Percentiles rank a stretch among this genome's conserved stretches.
Conservation (phyloP, 352 stramenopile species). For the Phytophthora pluvialis region DNA sequence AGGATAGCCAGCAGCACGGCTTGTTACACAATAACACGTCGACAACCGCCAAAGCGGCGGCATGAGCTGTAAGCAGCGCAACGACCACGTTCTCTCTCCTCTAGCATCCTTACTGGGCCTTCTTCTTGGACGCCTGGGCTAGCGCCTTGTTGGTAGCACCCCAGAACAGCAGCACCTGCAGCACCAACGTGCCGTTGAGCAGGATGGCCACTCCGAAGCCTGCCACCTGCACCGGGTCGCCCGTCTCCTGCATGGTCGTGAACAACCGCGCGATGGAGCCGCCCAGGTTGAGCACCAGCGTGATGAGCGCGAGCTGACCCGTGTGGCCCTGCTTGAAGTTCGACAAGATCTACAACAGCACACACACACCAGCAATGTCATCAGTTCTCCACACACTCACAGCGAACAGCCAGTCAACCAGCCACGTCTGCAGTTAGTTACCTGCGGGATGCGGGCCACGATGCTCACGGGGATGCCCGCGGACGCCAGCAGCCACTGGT, state of each 20-base stretch:
- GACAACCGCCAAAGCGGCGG: constrained; percentile 28
- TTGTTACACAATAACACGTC: constrained; percentile 31
- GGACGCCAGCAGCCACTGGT: constrained; percentile 78
- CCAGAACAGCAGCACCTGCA: constrained; percentile 87
- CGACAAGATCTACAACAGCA: constrained; percentile 66
- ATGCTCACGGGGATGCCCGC: constrained; percentile 82
- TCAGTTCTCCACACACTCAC: constrained; percentile 1
- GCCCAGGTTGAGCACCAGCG: constrained; percentile 83
- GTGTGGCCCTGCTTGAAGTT: constrained; percentile 92
- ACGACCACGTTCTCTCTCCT: neutral
- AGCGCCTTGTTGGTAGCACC: constrained; percentile 80
- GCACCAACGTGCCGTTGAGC: constrained; percentile 80
- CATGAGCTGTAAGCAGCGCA: constrained; percentile 11
- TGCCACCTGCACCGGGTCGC: constrained; percentile 71
- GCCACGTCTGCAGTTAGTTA: constrained; percentile 21
- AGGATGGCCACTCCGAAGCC: constrained; percentile 76
- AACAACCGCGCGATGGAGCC: constrained; percentile 86
- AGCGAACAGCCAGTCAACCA: neutral
- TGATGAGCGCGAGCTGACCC: constrained; percentile 88
- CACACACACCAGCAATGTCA: constrained; percentile 11
- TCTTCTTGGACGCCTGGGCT: constrained; percentile 66
- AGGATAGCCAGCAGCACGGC: constrained; percentile 36
- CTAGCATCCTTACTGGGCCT: constrained; percentile 51
- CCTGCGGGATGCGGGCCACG: constrained; percentile 80
- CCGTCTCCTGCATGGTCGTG: constrained; percentile 89